Evolutionary conservation across 164 flowering plant genomes (phyloP), one percentile per base, ranked within the genome.

Genomic region (Vitis rupestris): DNA sequence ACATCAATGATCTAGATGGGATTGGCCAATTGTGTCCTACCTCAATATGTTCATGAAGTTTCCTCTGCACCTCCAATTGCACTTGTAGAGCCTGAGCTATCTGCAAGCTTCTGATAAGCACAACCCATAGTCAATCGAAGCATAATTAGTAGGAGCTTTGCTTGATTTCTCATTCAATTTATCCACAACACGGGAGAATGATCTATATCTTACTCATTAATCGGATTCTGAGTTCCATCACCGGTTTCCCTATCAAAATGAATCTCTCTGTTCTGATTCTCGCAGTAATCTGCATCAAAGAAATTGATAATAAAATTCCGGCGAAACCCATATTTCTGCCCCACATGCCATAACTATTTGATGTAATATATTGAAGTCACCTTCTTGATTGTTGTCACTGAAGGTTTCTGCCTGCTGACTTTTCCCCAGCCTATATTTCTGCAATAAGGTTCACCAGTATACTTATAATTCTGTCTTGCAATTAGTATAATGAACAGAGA

Each of bases 21-120:
- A 19, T 17, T 49, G 64, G 27, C 16, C 55, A 59, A 57, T 70
- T 47, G 50, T 8, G 54, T 70, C 52, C 3, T 79, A 87, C 99
- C 91, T 92, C 97, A 65, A 95, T 91, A 63, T 95, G 98, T 68
- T 92, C 91, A 75, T 90, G 90, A 8, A 95, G 94, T 74, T 90
- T 90, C 74, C 87, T 83, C 82, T 92, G 97, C 64, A 87, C 95
- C 66, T 92, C 97, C 88, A 91, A 80, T 82, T 94, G 99, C 86
- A 91, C 66, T 70, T 86, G 86, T 31, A 91, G 81, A 63, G 98
- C 94, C 67, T 85, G 83, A 57, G 90, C 74, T 61, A 92, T 81
- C 76, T 88, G 82, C 72, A 81, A 72, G 78, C 81, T 84, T 70
- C 94, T 92, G 86, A 68, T 23, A 69, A 71, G 75, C 49, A 72